Evolutionary conservation across 805 yeast species (phyloP).

Genomic region (Lipomyces lipofer): DNA sequence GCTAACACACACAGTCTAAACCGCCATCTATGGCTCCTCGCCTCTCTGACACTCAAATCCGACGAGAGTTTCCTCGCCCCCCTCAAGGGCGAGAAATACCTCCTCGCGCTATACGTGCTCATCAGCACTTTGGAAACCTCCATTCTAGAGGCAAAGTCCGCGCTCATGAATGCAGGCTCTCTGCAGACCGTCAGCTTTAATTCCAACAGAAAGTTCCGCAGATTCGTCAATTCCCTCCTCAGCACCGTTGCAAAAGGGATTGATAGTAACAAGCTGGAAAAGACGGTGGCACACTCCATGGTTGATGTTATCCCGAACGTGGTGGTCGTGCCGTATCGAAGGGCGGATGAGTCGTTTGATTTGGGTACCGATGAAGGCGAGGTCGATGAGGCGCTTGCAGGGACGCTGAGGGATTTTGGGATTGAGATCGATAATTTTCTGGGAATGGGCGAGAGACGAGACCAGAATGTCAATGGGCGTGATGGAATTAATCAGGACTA

Average conservation of each 20-base stretch:
- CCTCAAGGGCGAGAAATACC: conserved; percentile 2
- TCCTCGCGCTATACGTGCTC: neutral
- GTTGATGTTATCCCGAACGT: neutral
- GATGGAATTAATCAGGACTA: neutral
- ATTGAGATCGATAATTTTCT: neutral
- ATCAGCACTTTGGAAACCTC: neutral
- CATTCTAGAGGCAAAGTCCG: neutral
- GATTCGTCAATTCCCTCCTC: neutral
- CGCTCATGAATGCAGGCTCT: neutral
- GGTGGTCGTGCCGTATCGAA: neutral
- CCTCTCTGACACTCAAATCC: neutral
- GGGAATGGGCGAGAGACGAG: neutral
- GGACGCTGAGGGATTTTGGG: neutral
- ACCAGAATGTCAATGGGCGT: no score
- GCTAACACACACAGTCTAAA: conserved; percentile 1
- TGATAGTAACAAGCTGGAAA: conserved; percentile 1
- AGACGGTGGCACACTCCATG: neutral
- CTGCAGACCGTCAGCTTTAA: neutral
- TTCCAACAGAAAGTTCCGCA: neutral
- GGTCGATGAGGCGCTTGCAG: neutral
- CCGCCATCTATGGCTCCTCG: conserved; percentile 11
- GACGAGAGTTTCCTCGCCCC: conserved; percentile 6
- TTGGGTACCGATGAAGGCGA: neutral
- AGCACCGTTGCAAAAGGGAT: neutral
- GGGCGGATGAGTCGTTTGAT: neutral